A percentile compares a stretch with the other conserved stretches of the same genome.
Evolutionary conservation across 116 monocot genomes (phyloP).

Genomic region (Thalassia testudinum): DNA sequence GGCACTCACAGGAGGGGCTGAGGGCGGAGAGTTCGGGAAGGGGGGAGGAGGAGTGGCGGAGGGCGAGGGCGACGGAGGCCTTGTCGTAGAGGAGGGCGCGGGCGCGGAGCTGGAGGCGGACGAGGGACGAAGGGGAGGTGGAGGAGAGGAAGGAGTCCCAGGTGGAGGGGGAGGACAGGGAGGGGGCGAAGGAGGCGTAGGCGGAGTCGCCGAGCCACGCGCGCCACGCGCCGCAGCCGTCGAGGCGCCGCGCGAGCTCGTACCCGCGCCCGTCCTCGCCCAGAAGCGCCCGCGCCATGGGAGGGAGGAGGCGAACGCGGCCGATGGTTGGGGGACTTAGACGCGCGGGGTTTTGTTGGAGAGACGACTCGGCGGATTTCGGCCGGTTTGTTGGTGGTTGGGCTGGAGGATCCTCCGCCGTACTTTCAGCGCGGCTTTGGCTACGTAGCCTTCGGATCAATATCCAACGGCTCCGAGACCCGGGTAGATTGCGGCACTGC

Average conservation of each 20-base stretch:
- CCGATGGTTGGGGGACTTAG: not conserved
- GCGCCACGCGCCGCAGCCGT: constrained; percentile 73
- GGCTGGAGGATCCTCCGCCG: too few relatives aligned
- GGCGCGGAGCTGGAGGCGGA: constrained; percentile 74
- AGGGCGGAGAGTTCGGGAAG: constrained; percentile 16
- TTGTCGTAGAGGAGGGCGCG: constrained; percentile 91
- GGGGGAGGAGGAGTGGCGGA: constrained; percentile 9
- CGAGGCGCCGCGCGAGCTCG: constrained; percentile 74
- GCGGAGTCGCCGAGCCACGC: constrained; percentile 77
- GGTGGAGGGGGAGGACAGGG: constrained; percentile 52
- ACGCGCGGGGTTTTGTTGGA: too few relatives aligned
- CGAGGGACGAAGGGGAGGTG: constrained; percentile 8
- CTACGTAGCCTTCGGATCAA: too few relatives aligned
- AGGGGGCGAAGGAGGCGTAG: constrained; percentile 43
- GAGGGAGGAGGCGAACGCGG: not conserved
- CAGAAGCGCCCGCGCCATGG: constrained; percentile 19
- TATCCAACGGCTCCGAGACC: too few relatives aligned
- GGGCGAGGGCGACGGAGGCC: constrained; percentile 54
- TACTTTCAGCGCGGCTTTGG: too few relatives aligned
- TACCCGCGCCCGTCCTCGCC: constrained; percentile 83
- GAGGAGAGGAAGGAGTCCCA: constrained; percentile 80
- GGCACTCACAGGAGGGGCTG: constrained; percentile 53
- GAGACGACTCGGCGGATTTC: too few relatives aligned
- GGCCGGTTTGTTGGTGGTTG: too few relatives aligned
- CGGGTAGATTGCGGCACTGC: too few relatives aligned